Evolutionary conservation across 805 yeast species (phyloP).

Genomic region (Candida sphagnicola): DNA sequence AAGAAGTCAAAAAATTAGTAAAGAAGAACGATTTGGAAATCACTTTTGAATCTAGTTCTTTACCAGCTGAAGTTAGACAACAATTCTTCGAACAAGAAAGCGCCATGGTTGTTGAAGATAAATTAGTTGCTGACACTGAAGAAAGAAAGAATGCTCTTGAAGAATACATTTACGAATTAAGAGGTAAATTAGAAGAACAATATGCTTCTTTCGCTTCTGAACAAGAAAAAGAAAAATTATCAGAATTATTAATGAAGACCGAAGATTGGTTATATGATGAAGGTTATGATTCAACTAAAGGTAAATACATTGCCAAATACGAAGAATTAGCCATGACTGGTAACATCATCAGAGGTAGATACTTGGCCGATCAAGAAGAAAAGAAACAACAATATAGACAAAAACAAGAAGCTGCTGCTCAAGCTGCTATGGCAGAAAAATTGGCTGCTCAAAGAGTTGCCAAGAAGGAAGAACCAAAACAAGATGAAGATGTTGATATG

Average conservation of each 20-base stretch:
- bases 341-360: constrained; percentile 93
- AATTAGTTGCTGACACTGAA: constrained; percentile 97
- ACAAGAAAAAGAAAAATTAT: constrained; percentile 79
- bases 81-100: constrained; percentile 76
- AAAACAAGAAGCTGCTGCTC: constrained; percentile 83
- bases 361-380: constrained; percentile 91
- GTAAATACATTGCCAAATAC: constrained; percentile 94
- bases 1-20: constrained; percentile 87
- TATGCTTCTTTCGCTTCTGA: constrained; percentile 86
- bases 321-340: constrained; percentile 96
- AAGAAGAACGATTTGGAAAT: constrained; percentile 80
- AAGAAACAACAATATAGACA: constrained; percentile 84
- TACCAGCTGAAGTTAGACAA: constrained; percentile 53
- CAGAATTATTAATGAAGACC: constrained; percentile 70
- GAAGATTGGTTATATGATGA: constrained; percentile 99
- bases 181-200: constrained; percentile 93
- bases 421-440: constrained; percentile 79
- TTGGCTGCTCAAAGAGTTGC: constrained; percentile 64
- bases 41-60: constrained; percentile 56
- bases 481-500: constrained; percentile 32
- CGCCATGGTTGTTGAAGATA: constrained; percentile 82
- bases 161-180: constrained; percentile 96
- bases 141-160: constrained; percentile 97
- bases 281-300: constrained; percentile 95
- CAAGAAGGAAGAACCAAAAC: constrained; percentile 18